Percentiles rank a stretch among this genome's conserved stretches.
Conservation (phyloP, 345 rosid genomes). For the Populus euphratica region DNA sequence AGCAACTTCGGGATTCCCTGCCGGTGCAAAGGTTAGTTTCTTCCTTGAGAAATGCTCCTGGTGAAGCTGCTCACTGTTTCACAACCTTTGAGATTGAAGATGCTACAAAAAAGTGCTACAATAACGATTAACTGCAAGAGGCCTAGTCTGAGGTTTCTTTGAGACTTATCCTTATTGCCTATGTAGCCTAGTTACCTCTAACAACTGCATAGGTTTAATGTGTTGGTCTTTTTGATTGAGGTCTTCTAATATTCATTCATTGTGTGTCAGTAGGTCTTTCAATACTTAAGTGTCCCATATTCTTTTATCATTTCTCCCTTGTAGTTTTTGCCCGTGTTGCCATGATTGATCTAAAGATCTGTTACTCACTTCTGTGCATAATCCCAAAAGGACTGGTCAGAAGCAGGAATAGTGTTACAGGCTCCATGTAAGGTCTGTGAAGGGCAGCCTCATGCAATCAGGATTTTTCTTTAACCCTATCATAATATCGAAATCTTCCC, state of each 20-base stretch:
- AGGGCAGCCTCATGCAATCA: not conserved
- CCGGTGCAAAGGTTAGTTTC: conserved; percentile 55
- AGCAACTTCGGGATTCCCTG: conserved; percentile 36
- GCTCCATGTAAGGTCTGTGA: not conserved
- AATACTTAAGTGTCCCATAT: not conserved
- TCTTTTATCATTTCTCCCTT: not conserved
- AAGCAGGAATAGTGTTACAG: not conserved
- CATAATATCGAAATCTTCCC: not conserved
- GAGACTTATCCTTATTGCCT: too few relatives aligned
- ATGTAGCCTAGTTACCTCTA: too few relatives aligned
- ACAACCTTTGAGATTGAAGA: conserved; percentile 66
- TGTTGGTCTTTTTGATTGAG: not conserved
- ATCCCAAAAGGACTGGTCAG: not conserved
- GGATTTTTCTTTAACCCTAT: not conserved
- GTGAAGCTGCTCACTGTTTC: conserved; percentile 86
- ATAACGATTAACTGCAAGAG: too few relatives aligned
- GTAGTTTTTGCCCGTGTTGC: not conserved
- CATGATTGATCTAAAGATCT: not conserved
- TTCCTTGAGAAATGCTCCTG: conserved; percentile 55
- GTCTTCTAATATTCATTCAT: not conserved
- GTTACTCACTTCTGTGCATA: not conserved
- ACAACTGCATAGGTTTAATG: not conserved
- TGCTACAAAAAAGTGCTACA: conserved; percentile 62
- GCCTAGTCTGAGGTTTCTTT: too few relatives aligned
- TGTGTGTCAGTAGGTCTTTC: not conserved